Conservation (phyloP, 1,284 basidiomycete species). For the Papiliotrema terrestris region DNA sequence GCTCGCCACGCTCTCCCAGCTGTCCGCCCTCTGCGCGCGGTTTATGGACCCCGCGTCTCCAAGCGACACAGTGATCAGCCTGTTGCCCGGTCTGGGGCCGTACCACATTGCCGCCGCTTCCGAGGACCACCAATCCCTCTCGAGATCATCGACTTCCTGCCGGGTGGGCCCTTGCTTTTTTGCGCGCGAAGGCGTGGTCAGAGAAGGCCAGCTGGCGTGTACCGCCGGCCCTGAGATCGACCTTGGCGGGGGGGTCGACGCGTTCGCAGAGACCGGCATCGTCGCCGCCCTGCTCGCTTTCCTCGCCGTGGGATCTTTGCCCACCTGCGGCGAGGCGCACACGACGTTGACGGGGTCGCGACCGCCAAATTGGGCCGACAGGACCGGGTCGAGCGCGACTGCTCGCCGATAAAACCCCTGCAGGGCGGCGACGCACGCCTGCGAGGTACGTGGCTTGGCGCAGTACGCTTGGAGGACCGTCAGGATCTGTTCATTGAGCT, state of each 20-base stretch:
- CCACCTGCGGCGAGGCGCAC: no score
- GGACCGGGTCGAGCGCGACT: neutral
- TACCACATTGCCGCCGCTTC: constrained; percentile 30
- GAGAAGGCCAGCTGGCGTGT: neutral
- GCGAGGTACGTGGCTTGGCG: constrained; percentile 2
- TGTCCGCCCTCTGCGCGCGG: no score
- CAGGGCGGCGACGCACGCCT: constrained; percentile 10
- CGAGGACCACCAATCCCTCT: constrained; percentile 25
- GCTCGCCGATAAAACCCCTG: constrained; percentile 6
- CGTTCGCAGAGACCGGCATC: neutral
- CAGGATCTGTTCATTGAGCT: constrained; percentile 10
- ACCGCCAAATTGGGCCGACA: no score
- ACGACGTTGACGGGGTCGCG: no score
- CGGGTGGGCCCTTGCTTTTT: neutral
- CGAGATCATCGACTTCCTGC: constrained; percentile 5
- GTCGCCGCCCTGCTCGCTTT: no score
- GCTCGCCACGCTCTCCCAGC: no score
- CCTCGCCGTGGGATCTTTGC: neutral
- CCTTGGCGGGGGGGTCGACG: neutral
- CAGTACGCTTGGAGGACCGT: constrained; percentile 9
- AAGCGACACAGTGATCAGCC: no score
- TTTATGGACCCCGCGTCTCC: no score
- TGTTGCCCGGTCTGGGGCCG: constrained; percentile 18
- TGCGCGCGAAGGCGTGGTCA: neutral
- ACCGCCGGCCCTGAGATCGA: no score